These are phyloP conservation scores for Blakeslea trispora DNA, from an alignment of 371 early-diverging fungal species.

Conservation along the genomic window DNA sequence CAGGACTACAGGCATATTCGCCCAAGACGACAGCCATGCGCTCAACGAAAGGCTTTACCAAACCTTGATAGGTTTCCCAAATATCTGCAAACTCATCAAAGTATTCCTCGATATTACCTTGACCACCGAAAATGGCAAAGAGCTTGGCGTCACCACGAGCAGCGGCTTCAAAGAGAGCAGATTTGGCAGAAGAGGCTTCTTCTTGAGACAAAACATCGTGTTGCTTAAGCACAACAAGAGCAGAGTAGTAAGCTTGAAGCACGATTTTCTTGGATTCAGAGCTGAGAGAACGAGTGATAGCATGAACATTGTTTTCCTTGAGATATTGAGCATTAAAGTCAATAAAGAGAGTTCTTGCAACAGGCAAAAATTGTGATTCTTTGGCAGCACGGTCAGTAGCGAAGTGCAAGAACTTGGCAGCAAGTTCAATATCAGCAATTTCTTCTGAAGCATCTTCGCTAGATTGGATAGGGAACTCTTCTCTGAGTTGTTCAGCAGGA, in stretches of 20 bases:
- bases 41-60: slow-evolving; percentile 78
- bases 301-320: slow-evolving; percentile 85
- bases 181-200: slow-evolving; percentile 53
- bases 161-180: slow-evolving; percentile 70
- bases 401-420: slow-evolving; percentile 75
- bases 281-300: slow-evolving; percentile 63
- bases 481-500: slow-evolving; percentile 85
- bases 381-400: slow-evolving; percentile 62
- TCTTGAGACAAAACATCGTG: slow-evolving; percentile 44
- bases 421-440: slow-evolving; percentile 73
- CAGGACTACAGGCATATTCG: slow-evolving; percentile 69
- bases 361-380: slow-evolving; percentile 67
- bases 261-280: slow-evolving; percentile 65
- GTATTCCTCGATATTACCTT: slow-evolving; percentile 95
- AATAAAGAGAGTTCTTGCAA: slow-evolving; percentile 77
- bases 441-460: slow-evolving; percentile 59
- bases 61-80: slow-evolving; percentile 79
- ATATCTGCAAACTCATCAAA: slow-evolving; percentile 89
- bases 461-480: slow-evolving; percentile 63
- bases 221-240: slow-evolving; percentile 70
- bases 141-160: slow-evolving; percentile 67
- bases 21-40: slow-evolving; percentile 76
- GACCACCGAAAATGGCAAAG: slow-evolving; percentile 94
- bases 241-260: slow-evolving; percentile 81
- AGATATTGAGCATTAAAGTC: slow-evolving; percentile 78